Evolutionary conservation across 106 monocot species (phyloP), one percentile per base, ranked within the genome.

Genomic region (Xerophyta viscosa): DNA sequence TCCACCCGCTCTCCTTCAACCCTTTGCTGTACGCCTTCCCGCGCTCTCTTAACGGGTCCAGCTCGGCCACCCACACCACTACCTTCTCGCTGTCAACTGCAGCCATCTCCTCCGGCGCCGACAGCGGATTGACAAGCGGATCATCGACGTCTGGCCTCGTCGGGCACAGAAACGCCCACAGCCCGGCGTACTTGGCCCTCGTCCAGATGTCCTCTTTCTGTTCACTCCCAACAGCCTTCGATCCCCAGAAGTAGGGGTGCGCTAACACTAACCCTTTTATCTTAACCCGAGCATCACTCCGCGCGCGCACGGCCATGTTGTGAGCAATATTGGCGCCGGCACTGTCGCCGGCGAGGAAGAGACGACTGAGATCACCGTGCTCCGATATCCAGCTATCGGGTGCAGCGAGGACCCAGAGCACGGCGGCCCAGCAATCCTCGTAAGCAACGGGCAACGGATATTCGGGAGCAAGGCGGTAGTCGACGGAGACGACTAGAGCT

Each of bases 271-370:
- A 10, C 48, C 78, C 87, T 57, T 65, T 46, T 11, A 87, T 48
- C 31, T 41, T 36, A 29, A 54, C 24, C 22, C 18, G 18, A 57
- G 27, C 25, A 17, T 45, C 13, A 37, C 45, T 6, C 3, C 24
- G 17, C 61, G 62, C 61, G 4, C 65, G 50, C 58, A 77, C 27
- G 6, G 79, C 76, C 57, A 80, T 50, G 18, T 67, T 48, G 60
- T 88, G 78, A 20, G 41, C 58, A 4, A 82, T 77, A 61, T 82
- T 82, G 3, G 60, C 86, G 3, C 81, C 73, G 3, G 72, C 72
- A 27, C 81, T 77, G 23, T 82, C 87, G 1, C 77, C 80, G 27
- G 66, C 69, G 14, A 80, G 22, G 56, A 75, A 75, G 17, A 82
- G 42, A 12, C 60, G 69, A 14, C 19, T 39, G 11, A 52, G 48